Evolutionary conservation across 331 rosid genomes (phyloP).

Genomic region (Quercus phellos): DNA sequence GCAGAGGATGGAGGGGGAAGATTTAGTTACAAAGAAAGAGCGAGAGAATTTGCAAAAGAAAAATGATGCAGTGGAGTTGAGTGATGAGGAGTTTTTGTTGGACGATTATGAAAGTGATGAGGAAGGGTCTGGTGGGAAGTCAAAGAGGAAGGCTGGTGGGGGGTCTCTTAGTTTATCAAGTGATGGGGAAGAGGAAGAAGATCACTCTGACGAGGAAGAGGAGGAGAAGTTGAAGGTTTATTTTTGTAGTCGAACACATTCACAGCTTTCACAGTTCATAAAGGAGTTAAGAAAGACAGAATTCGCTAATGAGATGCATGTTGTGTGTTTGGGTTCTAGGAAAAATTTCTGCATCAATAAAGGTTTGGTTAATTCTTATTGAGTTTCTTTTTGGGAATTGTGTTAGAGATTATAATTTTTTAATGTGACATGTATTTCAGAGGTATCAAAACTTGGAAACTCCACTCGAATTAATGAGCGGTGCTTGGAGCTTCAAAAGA

Average conservation of each 20-base stretch:
- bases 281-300: constrained; percentile 72
- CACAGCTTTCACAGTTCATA: constrained; percentile 88
- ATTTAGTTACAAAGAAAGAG: constrained; percentile 24
- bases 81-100: constrained; percentile 67
- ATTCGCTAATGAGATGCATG: constrained; percentile 56
- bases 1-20: constrained; percentile 21
- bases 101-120: constrained; percentile 80
- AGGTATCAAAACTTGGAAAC: constrained; percentile 60
- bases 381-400: not conserved
- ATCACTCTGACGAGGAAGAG: constrained; percentile 35
- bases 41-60: constrained; percentile 22
- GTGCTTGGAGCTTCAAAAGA: constrained; percentile 84
- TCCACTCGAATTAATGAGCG: constrained; percentile 67
- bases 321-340: constrained; percentile 81
- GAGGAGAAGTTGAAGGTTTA: constrained; percentile 59
- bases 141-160: constrained; percentile 58
- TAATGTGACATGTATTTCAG: constrained; percentile 38
- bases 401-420: constrained; percentile 2
- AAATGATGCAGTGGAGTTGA: constrained; percentile 33
- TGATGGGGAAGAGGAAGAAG: constrained; percentile 54
- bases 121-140: constrained; percentile 37
- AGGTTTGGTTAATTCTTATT: constrained; percentile 41
- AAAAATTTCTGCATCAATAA: constrained; percentile 79
- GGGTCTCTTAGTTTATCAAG: constrained; percentile 52
- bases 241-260: constrained; percentile 92